Evolutionary conservation across 1,284 basidiomycete species (phyloP).

Genomic region (Puccinia hordei): DNA sequence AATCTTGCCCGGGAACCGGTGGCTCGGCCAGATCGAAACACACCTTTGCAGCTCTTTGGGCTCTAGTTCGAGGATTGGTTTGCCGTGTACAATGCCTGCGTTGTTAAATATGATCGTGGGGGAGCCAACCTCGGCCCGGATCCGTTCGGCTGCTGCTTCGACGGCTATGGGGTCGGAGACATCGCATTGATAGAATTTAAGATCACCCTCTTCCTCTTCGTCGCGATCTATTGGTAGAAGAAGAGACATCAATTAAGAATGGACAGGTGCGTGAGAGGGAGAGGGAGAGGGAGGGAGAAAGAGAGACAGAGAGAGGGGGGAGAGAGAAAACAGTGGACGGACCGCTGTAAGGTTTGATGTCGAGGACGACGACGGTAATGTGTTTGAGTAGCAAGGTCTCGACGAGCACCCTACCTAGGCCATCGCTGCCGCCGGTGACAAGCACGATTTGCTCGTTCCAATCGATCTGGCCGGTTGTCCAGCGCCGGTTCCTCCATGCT

Average conservation of each 20-base stretch:
- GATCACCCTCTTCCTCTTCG: not conserved
- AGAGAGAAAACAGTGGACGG: not conserved
- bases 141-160: slow-evolving; percentile 15
- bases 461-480: slow-evolving; percentile 7
- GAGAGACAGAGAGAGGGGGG: not conserved
- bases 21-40: not conserved
- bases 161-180: slow-evolving; percentile 19
- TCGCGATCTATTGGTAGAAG: slow-evolving; percentile 1
- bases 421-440: slow-evolving; percentile 31
- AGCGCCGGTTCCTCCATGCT: slow-evolving; percentile 28
- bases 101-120: slow-evolving; percentile 92
- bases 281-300: not conserved
- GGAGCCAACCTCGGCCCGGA: slow-evolving; percentile 70
- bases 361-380: slow-evolving; percentile 25
- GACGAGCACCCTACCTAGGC: slow-evolving; percentile 25
- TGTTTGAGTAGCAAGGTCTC: slow-evolving; percentile 35
- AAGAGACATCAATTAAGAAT: not conserved
- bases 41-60: slow-evolving; percentile 69
- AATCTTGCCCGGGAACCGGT: not conserved
- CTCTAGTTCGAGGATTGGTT: slow-evolving; percentile 75
- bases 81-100: slow-evolving; percentile 91
- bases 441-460: slow-evolving; percentile 37
- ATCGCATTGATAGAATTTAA: slow-evolving; percentile 43
- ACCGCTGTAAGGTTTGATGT: slow-evolving; percentile 29
- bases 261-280: no score